phyloP scores from a whole-genome alignment of 2,329 filamentous ascomycete species.

The Elsinoe perseae region DNA sequence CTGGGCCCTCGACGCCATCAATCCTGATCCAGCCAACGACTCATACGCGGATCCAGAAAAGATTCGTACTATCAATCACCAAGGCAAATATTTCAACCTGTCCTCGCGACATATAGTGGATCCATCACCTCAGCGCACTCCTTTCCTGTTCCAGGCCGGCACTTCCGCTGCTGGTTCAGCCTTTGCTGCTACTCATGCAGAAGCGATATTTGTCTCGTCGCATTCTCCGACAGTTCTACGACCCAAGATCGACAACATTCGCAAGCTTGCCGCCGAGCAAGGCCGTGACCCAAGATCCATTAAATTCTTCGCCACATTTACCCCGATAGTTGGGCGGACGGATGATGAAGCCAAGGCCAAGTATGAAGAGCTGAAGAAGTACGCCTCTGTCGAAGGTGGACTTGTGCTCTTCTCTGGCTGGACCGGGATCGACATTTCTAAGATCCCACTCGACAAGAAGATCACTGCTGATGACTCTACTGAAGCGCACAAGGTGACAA shows the following conservation, averaged over 20 bases:
- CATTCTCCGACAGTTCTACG: slow-evolving; percentile 44
- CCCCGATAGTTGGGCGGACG: slow-evolving; percentile 31
- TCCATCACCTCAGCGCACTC: slow-evolving; percentile 36
- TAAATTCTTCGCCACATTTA: slow-evolving; percentile 43
- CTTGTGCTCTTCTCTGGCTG: slow-evolving; percentile 51
- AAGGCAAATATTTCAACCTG: slow-evolving; percentile 48
- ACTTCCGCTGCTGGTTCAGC: slow-evolving; percentile 50
- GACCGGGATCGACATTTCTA: slow-evolving; percentile 54
- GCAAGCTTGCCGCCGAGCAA: slow-evolving; percentile 42
- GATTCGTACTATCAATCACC: slow-evolving; percentile 53
- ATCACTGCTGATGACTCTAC: slow-evolving; percentile 48
- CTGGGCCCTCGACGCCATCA: slow-evolving; percentile 50
- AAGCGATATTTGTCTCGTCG: slow-evolving; percentile 53
- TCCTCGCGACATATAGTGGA: slow-evolving; percentile 39
- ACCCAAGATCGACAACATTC: slow-evolving; percentile 47
- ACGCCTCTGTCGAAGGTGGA: slow-evolving; percentile 48
- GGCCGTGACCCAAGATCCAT: slow-evolving; percentile 51
- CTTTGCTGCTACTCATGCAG: slow-evolving; percentile 52
- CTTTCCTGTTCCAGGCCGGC: slow-evolving; percentile 46
- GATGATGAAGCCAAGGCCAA: slow-evolving; percentile 46
- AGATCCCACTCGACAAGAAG: slow-evolving; percentile 51
- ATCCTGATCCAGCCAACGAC: slow-evolving; percentile 46
- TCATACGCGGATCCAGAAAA: slow-evolving; percentile 52
- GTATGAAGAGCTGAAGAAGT: slow-evolving; percentile 43
- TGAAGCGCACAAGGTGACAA: slow-evolving; percentile 40